phyloP scores from a whole-genome alignment of 2,329 filamentous ascomycete genomes.

The Fusarium piperis region DNA sequence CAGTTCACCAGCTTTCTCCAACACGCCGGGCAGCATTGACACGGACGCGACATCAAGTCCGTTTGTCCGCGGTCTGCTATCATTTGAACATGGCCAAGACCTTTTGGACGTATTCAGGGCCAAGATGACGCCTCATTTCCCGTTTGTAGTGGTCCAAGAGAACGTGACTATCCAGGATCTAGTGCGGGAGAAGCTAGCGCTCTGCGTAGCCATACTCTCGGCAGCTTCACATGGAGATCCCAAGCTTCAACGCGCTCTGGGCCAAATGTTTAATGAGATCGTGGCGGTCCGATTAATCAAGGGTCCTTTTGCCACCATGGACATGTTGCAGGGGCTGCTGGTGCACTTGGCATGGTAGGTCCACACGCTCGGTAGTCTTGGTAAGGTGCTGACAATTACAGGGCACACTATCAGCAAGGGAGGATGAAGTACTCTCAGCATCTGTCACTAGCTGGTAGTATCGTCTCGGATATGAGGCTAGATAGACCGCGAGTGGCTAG shows the following conservation, averaged over 20 bases:
- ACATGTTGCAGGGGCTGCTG: constrained; percentile 46
- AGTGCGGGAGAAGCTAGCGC: constrained; percentile 31
- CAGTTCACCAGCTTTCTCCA: neutral
- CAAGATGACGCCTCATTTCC: constrained; percentile 43
- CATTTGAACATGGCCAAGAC: constrained; percentile 38
- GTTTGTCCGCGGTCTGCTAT: constrained; percentile 35
- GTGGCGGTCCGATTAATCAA: constrained; percentile 35
- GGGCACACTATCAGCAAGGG: constrained; percentile 47
- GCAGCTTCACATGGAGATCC: constrained; percentile 36
- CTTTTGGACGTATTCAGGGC: constrained; percentile 37
- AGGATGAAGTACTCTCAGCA: constrained; percentile 44
- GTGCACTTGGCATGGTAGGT: constrained; percentile 46
- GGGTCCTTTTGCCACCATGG: constrained; percentile 41
- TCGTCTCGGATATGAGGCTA: constrained; percentile 45
- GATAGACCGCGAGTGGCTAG: constrained; percentile 41
- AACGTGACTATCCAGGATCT: constrained; percentile 30
- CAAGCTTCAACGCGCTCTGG: constrained; percentile 39
- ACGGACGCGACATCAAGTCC: constrained; percentile 32
- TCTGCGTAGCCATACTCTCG: constrained; percentile 45
- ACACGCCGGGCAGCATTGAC: constrained; percentile 20
- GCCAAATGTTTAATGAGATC: constrained; percentile 42
- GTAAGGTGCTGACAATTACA: constrained; percentile 24
- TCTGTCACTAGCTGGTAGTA: constrained; percentile 44
- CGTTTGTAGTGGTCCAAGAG: constrained; percentile 42
- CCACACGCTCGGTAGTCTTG: neutral